Evolutionary conservation across 352 stramenopile genomes (phyloP).

Genomic region (Phytophthora pluvialis): DNA sequence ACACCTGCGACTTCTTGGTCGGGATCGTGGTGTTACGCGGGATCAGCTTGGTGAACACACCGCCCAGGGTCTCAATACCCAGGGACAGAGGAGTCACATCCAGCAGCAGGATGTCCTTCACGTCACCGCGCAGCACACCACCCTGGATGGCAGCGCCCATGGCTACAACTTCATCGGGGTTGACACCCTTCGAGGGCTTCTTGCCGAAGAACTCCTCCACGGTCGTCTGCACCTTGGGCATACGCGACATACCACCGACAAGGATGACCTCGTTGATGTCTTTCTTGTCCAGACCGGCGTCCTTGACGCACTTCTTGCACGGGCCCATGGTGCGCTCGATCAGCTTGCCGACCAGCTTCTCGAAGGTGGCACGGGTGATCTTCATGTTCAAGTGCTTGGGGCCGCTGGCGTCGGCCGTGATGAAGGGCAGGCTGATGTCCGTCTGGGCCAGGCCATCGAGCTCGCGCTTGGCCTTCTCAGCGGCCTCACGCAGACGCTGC

Average conservation of each 20-base stretch:
- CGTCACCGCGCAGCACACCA: slow-evolving; percentile 96
- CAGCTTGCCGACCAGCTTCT: slow-evolving; percentile 94
- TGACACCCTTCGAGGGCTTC: slow-evolving; percentile 96
- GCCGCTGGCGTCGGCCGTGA: slow-evolving; percentile 96
- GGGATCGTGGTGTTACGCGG: slow-evolving; percentile 98
- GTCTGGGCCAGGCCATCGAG: slow-evolving; percentile 97
- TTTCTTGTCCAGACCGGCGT: slow-evolving; percentile 89
- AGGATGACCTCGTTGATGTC: slow-evolving; percentile 98
- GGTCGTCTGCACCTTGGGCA: slow-evolving; percentile 97
- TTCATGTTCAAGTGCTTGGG: slow-evolving; percentile 99
- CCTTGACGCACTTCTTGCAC: slow-evolving; percentile 93
- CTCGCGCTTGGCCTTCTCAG: slow-evolving; percentile 97
- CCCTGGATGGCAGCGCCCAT: slow-evolving; percentile 98
- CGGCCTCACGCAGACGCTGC: slow-evolving; percentile 95
- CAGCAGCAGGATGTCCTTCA: slow-evolving; percentile 98
- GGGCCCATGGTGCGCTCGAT: slow-evolving; percentile 95
- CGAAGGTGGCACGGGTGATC: slow-evolving; percentile 94
- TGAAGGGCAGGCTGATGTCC: slow-evolving; percentile 97
- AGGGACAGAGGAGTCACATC: slow-evolving; percentile 98
- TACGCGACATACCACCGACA: slow-evolving; percentile 98
- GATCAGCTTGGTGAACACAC: slow-evolving; percentile 98
- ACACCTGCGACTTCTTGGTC: slow-evolving; percentile 98
- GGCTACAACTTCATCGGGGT: slow-evolving; percentile 98
- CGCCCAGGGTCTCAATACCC: slow-evolving; percentile 98
- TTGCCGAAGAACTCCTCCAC: slow-evolving; percentile 98